phyloP scores from a whole-genome alignment of 2,329 filamentous ascomycete genomes.

The Nemania sp. region DNA sequence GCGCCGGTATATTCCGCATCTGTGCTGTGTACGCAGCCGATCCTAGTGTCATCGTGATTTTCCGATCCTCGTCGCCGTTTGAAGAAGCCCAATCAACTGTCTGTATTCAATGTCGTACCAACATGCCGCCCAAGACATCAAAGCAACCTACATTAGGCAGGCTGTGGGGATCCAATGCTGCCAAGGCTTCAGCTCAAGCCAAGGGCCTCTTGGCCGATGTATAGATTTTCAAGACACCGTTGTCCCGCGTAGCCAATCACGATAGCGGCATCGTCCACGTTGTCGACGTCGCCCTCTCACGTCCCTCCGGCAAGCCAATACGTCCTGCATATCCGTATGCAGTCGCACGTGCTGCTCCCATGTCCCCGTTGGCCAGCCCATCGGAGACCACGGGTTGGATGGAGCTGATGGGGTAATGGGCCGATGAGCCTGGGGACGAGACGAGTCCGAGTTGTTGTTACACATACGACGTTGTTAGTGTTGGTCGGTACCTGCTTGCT shows the following conservation, averaged over 20 bases:
- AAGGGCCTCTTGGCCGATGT: constrained; percentile 14
- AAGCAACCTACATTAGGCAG: neutral
- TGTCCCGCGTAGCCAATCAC: constrained; percentile 10
- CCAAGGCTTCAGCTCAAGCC: constrained; percentile 21
- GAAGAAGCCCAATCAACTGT: neutral
- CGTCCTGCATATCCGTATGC: constrained; percentile 12
- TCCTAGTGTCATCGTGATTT: too few relatives aligned
- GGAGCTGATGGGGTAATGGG: constrained; percentile 3
- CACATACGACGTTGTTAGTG: neutral
- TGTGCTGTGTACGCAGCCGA: too few relatives aligned
- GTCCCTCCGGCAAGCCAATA: constrained; percentile 17
- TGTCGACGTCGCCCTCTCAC: constrained; percentile 12
- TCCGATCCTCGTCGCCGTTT: neutral
- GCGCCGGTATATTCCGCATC: too few relatives aligned
- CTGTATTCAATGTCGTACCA: too few relatives aligned
- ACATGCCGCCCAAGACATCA: too few relatives aligned
- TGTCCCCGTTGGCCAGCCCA: neutral
- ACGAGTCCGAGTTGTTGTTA: neutral
- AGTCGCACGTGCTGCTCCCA: constrained; percentile 4
- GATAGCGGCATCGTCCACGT: constrained; percentile 12
- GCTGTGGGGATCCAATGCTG: constrained; percentile 4
- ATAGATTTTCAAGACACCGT: neutral
- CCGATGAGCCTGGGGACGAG: neutral
- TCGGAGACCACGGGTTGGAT: constrained; percentile 6
- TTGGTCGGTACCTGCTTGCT: neutral